phyloP scores from a whole-genome alignment of 768 basidiomycete species.

The Pleurotus platypus region DNA sequence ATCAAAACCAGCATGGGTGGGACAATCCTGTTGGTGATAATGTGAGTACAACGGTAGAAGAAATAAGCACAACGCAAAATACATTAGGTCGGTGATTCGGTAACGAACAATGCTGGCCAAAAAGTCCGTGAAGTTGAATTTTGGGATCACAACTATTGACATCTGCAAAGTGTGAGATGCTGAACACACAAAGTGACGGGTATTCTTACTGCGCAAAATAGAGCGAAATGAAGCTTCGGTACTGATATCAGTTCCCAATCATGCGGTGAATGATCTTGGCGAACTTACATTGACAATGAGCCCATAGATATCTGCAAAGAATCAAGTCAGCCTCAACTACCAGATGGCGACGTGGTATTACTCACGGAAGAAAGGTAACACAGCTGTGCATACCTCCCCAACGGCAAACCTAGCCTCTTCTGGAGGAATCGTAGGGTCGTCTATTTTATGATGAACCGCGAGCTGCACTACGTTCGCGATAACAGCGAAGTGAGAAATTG shows the following conservation, averaged over 20 bases:
- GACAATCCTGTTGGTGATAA: slow-evolving; percentile 20
- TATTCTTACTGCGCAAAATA: slow-evolving; percentile 30
- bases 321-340: slow-evolving; percentile 9
- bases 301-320: slow-evolving; percentile 34
- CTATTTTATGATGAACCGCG: slow-evolving; percentile 27
- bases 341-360: slow-evolving; percentile 4
- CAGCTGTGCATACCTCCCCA: slow-evolving; percentile 38
- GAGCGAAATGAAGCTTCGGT: slow-evolving; percentile 28
- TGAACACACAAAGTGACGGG: too few relatives aligned
- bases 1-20: slow-evolving; percentile 33
- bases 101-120: slow-evolving; percentile 37
- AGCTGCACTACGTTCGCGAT: slow-evolving; percentile 41
- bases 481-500: slow-evolving; percentile 42
- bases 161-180: neutral
- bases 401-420: slow-evolving; percentile 30
- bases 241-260: too few relatives aligned
- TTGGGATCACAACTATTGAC: slow-evolving; percentile 40
- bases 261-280: neutral
- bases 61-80: slow-evolving; percentile 2
- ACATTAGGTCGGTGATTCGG: slow-evolving; percentile 32
- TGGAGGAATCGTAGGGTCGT: slow-evolving; percentile 19
- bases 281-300: slow-evolving; percentile 28
- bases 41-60: neutral
- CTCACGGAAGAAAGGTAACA: slow-evolving; percentile 32
- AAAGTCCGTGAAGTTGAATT: slow-evolving; percentile 38